A percentile compares a stretch with the other conserved stretches of the same genome.
Evolutionary conservation across 2,329 filamentous ascomycete genomes (phyloP).

Genomic region (Arachnomyces sp.): DNA sequence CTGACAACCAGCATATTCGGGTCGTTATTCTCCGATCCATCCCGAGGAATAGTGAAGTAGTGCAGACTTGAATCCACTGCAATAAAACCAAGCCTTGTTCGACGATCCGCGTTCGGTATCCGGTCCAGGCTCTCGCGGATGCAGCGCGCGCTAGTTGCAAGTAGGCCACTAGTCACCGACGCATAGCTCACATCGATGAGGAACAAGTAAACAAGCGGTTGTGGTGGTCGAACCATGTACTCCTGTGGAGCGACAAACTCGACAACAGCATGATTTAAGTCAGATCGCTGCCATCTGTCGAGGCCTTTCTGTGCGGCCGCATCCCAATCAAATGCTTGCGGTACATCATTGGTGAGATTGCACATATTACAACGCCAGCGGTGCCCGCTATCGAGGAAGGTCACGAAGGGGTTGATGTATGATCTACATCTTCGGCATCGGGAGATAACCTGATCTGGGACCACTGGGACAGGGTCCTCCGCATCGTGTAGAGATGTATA

Average conservation of each 20-base stretch:
- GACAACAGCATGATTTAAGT: conserved; percentile 92
- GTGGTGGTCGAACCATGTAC: conserved; percentile 97
- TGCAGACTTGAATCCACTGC: conserved; percentile 90
- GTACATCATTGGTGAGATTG: conserved; percentile 95
- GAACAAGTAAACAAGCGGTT: conserved; percentile 92
- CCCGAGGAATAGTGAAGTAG: conserved; percentile 90
- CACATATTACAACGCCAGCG: conserved; percentile 99
- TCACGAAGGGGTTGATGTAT: conserved; percentile 96
- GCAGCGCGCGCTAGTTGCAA: conserved; percentile 85
- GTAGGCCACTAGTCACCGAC: conserved; percentile 77
- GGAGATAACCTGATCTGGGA: conserved; percentile 95
- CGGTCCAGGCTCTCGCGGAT: conserved; percentile 91
- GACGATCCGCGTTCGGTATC: conserved; percentile 94
- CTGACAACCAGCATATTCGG: conserved; percentile 89
- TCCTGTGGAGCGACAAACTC: conserved; percentile 98
- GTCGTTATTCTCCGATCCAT: conserved; percentile 74
- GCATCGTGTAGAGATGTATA: conserved; percentile 88
- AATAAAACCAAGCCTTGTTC: conserved; percentile 88
- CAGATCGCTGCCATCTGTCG: conserved; percentile 83
- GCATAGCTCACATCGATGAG: conserved; percentile 90
- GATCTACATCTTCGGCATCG: conserved; percentile 90
- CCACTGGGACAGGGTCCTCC: conserved; percentile 82
- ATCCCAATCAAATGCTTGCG: conserved; percentile 99
- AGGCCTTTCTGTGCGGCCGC: conserved; percentile 80
- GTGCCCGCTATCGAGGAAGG: conserved; percentile 93